Percentiles rank a stretch among this genome's conserved stretches.
These are phyloP conservation scores for Saccharomyces pastorianus DNA, from an alignment of 1,139 yeast genomes.

Conservation along the genomic window DNA sequence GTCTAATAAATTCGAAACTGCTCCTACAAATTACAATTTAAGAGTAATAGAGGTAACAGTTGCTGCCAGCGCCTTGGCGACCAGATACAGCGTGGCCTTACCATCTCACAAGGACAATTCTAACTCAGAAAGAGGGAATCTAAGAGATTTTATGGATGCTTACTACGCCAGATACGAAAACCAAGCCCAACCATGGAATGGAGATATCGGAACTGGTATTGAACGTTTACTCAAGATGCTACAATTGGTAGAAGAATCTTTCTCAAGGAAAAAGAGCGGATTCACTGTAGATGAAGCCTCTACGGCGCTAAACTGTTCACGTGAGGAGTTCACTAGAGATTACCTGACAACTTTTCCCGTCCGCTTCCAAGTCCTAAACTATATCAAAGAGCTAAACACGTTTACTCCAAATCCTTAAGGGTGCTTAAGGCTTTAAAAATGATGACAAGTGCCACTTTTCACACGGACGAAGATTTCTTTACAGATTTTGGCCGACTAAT, in stretches of 20 bases:
- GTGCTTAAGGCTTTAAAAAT: conserved; percentile 46
- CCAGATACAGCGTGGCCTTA: conserved; percentile 38
- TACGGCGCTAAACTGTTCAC: conserved; percentile 36
- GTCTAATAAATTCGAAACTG: conserved; percentile 62
- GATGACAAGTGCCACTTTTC: conserved; percentile 22
- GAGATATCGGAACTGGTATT: conserved; percentile 39
- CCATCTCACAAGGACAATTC: conserved; percentile 37
- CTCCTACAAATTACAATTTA: conserved; percentile 59
- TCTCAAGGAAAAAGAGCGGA: conserved; percentile 36
- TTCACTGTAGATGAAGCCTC: conserved; percentile 47
- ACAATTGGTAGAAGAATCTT: conserved; percentile 38
- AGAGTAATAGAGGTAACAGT: conserved; percentile 63
- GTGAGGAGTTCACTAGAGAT: conserved; percentile 37
- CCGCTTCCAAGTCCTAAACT: conserved; percentile 47
- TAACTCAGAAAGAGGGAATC: conserved; percentile 50
- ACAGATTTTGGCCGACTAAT: conserved; percentile 44
- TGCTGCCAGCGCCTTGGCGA: conserved; percentile 53
- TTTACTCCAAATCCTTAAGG: conserved; percentile 52
- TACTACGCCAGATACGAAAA: conserved; percentile 35
- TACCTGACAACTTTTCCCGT: conserved; percentile 52
- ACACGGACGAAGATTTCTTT: conserved; percentile 28
- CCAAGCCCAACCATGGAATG: conserved; percentile 38
- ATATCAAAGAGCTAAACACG: conserved; percentile 55
- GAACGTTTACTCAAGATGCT: conserved; percentile 37
- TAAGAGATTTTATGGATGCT: conserved; percentile 55